Base-by-base conservation (phyloP, 23 red algal species). In the Agarophyton chilense region DNA sequence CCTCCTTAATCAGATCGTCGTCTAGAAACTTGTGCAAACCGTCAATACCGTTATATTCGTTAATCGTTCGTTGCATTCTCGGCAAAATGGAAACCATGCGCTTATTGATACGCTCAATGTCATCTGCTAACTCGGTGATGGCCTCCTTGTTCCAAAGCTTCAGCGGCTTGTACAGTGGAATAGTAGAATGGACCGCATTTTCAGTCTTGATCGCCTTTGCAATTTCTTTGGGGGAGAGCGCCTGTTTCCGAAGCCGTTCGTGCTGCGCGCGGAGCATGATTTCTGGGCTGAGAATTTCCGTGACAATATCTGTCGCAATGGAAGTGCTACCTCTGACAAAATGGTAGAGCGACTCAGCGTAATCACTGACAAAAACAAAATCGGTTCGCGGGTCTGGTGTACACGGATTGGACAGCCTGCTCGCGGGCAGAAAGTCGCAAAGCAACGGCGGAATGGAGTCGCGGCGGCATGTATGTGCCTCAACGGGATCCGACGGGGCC, bases 281-380 rank as follows among this genome's bases (percentile, higher is more conserved):
- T 26, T 91, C 88, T 16, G 88, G 77, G 47, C 88, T 91, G 40
- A 91, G 88, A 21, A 82, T 65, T 58, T 91, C 88, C 1, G 76
- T 57, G 19, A 91, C 77, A 54, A 82, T 82, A 55, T 79, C 62
- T 9, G 50, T 70, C 42, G 74, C 76, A 72, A 67, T 82, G 17
- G 60, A 64, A 54, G 53, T 50, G n/a, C 44, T 60, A 65, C 67
- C 67, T 46, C 45, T 39, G 49, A 91, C 74, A 91, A 91, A 91
- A 52, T 71, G 56, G 52, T 82, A 72, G n/a, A 91, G 55, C 6
- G 76, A 82, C 61, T 81, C 45, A 34, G 67, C 77, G 45, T 91
- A 91, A 61, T 91, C 88, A 24, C 77, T 82, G 44, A 91, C 88
- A 25, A 47, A 60, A 22, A 91, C 60, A 53, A 51, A 71, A 47